Evolutionary conservation across 768 basidiomycete species (phyloP).

Genomic region (Neoboletus magnificus): DNA sequence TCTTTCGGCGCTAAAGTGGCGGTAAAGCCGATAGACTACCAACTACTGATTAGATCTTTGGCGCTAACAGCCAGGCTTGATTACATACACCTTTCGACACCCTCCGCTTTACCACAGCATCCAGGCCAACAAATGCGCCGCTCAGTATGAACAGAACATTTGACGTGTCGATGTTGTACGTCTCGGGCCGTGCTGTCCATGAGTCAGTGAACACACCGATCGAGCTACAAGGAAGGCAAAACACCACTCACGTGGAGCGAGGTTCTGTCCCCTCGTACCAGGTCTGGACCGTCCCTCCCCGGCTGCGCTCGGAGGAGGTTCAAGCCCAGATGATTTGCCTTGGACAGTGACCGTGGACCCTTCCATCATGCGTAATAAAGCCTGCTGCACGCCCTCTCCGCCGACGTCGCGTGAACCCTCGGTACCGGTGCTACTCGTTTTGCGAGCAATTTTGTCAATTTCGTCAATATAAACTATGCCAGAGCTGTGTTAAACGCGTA

Average conservation of each 20-base stretch:
- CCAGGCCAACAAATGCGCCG: slow-evolving; percentile 93
- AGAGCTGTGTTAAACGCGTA: slow-evolving; percentile 46
- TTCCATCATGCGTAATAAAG: slow-evolving; percentile 91
- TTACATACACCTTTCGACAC: slow-evolving; percentile 78
- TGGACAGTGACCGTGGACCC: slow-evolving; percentile 83
- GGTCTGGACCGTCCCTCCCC: slow-evolving; percentile 47
- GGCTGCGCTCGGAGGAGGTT: slow-evolving; percentile 41
- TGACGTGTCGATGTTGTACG: slow-evolving; percentile 78
- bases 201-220: not conserved
- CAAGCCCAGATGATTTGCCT: slow-evolving; percentile 56
- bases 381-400: slow-evolving; percentile 95
- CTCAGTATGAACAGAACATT: slow-evolving; percentile 94
- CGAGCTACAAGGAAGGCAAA: not conserved
- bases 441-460: slow-evolving; percentile 87
- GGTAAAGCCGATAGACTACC: slow-evolving; percentile 89
- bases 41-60: not conserved
- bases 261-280: slow-evolving; percentile 47
- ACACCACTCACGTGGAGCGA: slow-evolving; percentile 22
- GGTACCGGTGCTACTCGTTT: slow-evolving; percentile 45
- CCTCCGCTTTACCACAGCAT: slow-evolving; percentile 73
- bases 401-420: slow-evolving; percentile 85
- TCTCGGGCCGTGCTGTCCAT: slow-evolving; percentile 55
- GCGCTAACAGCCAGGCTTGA: not conserved
- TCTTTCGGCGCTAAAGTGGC: slow-evolving; percentile 44
- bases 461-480: slow-evolving; percentile 98